Evolutionary conservation across 345 rosid genomes (phyloP).

Genomic region (Aethionema arabicum): DNA sequence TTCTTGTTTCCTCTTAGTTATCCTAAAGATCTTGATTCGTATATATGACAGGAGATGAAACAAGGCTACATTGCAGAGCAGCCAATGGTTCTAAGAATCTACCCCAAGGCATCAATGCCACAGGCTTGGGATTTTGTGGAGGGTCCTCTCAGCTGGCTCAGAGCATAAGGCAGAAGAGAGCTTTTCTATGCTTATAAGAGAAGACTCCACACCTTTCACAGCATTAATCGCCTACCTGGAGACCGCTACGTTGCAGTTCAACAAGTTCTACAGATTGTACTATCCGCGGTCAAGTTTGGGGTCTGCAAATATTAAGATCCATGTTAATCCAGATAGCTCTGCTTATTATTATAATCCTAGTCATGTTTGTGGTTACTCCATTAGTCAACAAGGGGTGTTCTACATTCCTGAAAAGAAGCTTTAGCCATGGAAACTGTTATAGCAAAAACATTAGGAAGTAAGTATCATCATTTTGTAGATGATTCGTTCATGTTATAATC

Average conservation of each 20-base stretch:
- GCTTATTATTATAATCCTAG: constrained; percentile 30
- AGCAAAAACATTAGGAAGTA: too few relatives aligned
- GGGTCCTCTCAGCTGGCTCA: constrained; percentile 83
- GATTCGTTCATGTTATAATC: too few relatives aligned
- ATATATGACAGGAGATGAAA: constrained; percentile 58
- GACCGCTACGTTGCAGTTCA: constrained; percentile 19
- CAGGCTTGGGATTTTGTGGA: constrained; percentile 52
- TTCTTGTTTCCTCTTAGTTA: neutral
- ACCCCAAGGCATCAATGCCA: constrained; percentile 81
- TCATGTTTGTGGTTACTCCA: constrained; percentile 28
- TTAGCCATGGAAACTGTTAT: constrained; percentile 20
- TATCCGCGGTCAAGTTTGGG: constrained; percentile 37
- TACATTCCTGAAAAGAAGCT: constrained; percentile 28
- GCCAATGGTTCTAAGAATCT: constrained; percentile 64
- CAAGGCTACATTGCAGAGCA: constrained; percentile 75
- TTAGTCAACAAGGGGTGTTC: constrained; percentile 28
- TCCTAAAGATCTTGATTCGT: neutral
- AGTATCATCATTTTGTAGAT: too few relatives aligned
- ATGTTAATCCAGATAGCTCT: constrained; percentile 28
- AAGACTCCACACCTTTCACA: constrained; percentile 71
- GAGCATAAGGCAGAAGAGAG: constrained; percentile 64
- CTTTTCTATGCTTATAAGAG: constrained; percentile 62
- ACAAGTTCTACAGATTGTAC: constrained; percentile 33
- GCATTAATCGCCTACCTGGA: constrained; percentile 69
- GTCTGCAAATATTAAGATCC: constrained; percentile 27